phyloP scores from a whole-genome alignment of 768 basidiomycete species.

The Boletus subcaerulescens region DNA sequence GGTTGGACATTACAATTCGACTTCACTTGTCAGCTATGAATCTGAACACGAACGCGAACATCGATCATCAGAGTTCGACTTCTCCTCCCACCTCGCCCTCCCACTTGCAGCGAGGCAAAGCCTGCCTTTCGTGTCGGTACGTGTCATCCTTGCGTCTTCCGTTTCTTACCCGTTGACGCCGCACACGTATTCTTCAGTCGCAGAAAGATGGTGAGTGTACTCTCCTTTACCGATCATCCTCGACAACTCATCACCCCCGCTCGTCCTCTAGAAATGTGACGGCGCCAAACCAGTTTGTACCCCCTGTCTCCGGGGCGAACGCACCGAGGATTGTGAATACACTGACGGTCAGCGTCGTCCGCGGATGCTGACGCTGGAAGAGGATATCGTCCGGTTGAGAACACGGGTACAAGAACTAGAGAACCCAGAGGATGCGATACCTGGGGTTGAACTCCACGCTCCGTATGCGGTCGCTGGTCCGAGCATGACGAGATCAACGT shows the following conservation, averaged over 20 bases:
- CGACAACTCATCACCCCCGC: not conserved
- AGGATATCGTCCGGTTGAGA: slow-evolving; percentile 53
- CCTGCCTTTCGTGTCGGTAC: slow-evolving; percentile 52
- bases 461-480: slow-evolving; percentile 37
- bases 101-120: slow-evolving; percentile 45
- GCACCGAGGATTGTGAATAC: slow-evolving; percentile 70
- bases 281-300: slow-evolving; percentile 61
- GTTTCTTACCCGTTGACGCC: not conserved
- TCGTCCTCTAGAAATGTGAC: slow-evolving; percentile 57
- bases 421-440: slow-evolving; percentile 45
- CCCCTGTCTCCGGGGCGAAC: slow-evolving; percentile 57
- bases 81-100: not conserved
- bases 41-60: not conserved
- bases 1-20: not conserved
- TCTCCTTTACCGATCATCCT: too few species aligned
- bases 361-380: slow-evolving; percentile 57
- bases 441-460: slow-evolving; percentile 49
- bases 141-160: slow-evolving; percentile 7
- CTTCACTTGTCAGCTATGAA: not conserved
- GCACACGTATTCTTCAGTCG: slow-evolving; percentile 30
- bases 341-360: slow-evolving; percentile 61
- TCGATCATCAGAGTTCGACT: slow-evolving; percentile 4
- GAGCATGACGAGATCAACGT: not conserved
- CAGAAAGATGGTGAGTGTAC: slow-evolving; percentile 43
- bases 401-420: slow-evolving; percentile 57